A percentile compares a stretch with the other conserved stretches of the same genome.
These are phyloP conservation scores for Rubroboletus satanas DNA, from an alignment of 768 basidiomycete species.

Conservation along the genomic window DNA sequence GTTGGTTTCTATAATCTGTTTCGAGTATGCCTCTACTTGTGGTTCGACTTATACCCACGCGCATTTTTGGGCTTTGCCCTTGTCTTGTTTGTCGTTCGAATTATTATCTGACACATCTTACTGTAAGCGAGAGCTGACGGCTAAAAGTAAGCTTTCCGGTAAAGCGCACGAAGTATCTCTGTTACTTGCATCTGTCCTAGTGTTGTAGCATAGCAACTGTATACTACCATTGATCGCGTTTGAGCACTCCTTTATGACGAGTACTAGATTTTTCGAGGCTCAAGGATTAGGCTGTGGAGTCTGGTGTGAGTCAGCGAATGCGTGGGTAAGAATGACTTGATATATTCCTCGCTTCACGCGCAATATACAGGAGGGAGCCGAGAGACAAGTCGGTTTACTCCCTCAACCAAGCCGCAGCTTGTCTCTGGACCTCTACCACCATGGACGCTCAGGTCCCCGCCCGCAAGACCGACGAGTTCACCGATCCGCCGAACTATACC, in stretches of 20 bases:
- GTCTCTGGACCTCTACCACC: conserved; percentile 13
- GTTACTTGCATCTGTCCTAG: conserved; percentile 11
- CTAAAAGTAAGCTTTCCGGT: conserved; percentile 8
- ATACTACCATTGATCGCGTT: conserved; percentile 12
- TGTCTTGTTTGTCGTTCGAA: neutral
- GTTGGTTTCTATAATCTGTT: conserved; percentile 2
- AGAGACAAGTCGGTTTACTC: neutral
- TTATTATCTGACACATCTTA: conserved; percentile 5
- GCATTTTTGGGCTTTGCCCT: neutral
- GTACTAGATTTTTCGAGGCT: neutral
- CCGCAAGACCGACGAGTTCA: conserved; percentile 40
- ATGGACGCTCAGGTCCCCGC: conserved; percentile 24
- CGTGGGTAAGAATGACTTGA: conserved; percentile 24
- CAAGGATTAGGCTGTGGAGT: neutral
- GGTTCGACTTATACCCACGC: conserved; percentile 16
- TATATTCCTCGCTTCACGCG: conserved; percentile 3
- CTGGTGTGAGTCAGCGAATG: neutral
- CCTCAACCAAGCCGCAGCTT: neutral
- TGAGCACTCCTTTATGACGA: neutral
- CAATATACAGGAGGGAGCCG: neutral
- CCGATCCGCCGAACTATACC: conserved; percentile 60
- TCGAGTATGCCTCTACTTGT: conserved; percentile 14
- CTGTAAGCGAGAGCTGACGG: conserved; percentile 1
- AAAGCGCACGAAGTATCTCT: neutral
- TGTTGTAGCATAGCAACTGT: conserved; percentile 26